Evolutionary conservation across 2,329 filamentous ascomycete genomes (phyloP), one percentile per base, ranked within the genome.

Genomic region (Rhexocercosporidium sp.): DNA sequence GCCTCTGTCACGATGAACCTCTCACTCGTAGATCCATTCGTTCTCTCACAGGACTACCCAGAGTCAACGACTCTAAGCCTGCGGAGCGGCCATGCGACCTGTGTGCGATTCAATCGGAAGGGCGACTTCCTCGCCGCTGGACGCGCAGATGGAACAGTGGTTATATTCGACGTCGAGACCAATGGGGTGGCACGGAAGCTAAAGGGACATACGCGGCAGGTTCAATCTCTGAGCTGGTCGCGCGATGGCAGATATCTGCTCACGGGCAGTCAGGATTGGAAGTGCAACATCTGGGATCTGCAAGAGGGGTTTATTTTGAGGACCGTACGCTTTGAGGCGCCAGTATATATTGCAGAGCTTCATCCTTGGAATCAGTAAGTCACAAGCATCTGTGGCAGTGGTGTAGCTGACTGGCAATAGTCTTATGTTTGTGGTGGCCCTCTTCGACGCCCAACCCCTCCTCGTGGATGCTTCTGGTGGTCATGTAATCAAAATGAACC

Each of bases 161-260:
- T 97, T 64, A 92, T 99, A 56, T 99, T 97, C 86, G 96, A 99
- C 77, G 88, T 98, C 59, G 96, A 99, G 81, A 99, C 96, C 11
- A 97, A 96, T 85, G 95, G 96, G 44, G 93, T 98, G 4, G 96
- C 96, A 66, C 91, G 94, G 77, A 99, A 98, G 81, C 84, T 99
- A 70, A 89, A 93, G 71, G 96, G 95, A 14, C 96, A 99, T 81
- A 97, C 92, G 60, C 90, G 93, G 77, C 95, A 96, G 77, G 94
- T 99, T 66, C 95, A 97, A 74, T 97, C 93, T 61, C 81, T 99
- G 68, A 97, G 94, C 82, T 99, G 96, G 96, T 97, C 95, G 62
- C 87, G 91, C 74, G 93, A 94, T 80, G 95, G 96, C 29, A 88
- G 93, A 72, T 98, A 97, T 79, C 84, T 99, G 62, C 86, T 99